phyloP scores from a whole-genome alignment of 2,329 filamentous ascomycete genomes.

The Trichophaea hybrida region DNA sequence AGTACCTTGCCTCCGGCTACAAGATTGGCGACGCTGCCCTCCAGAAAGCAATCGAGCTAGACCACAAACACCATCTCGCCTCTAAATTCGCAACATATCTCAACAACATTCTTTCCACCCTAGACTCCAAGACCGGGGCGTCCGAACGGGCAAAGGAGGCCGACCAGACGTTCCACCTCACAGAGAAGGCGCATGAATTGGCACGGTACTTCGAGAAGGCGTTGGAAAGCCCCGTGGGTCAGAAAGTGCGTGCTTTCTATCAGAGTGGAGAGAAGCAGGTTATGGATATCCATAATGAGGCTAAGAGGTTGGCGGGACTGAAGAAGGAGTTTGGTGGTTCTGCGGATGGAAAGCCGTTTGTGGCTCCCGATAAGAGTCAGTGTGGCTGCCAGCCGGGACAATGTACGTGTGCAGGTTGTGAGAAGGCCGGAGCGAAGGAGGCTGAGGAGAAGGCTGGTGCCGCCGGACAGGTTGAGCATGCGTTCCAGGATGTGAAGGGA shows the following conservation, averaged over 20 bases:
- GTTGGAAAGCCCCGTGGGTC: slow-evolving; percentile 62
- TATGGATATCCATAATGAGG: slow-evolving; percentile 84
- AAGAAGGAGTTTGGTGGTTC: slow-evolving; percentile 46
- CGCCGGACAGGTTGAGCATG: neutral
- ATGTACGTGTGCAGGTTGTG: slow-evolving; percentile 32
- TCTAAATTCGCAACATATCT: slow-evolving; percentile 51
- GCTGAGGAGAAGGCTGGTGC: neutral
- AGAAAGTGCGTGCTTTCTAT: slow-evolving; percentile 82
- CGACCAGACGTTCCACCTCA: slow-evolving; percentile 73
- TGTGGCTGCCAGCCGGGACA: slow-evolving; percentile 32
- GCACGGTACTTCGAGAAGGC: slow-evolving; percentile 93
- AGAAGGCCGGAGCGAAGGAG: slow-evolving; percentile 12
- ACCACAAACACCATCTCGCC: slow-evolving; percentile 78
- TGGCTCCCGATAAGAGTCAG: slow-evolving; percentile 30
- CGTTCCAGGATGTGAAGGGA: neutral
- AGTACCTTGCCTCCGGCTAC: slow-evolving; percentile 95
- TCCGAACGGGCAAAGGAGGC: slow-evolving; percentile 71
- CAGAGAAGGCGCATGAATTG: slow-evolving; percentile 57
- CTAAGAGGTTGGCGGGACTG: slow-evolving; percentile 69
- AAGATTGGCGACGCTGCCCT: slow-evolving; percentile 47
- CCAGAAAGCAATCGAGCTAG: slow-evolving; percentile 55
- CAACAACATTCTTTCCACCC: slow-evolving; percentile 32
- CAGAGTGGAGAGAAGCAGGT: slow-evolving; percentile 73
- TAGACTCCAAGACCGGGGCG: slow-evolving; percentile 76
- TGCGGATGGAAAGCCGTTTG: slow-evolving; percentile 27